Conservation (phyloP, 768 basidiomycete genomes). For the Lactarius vividus region DNA sequence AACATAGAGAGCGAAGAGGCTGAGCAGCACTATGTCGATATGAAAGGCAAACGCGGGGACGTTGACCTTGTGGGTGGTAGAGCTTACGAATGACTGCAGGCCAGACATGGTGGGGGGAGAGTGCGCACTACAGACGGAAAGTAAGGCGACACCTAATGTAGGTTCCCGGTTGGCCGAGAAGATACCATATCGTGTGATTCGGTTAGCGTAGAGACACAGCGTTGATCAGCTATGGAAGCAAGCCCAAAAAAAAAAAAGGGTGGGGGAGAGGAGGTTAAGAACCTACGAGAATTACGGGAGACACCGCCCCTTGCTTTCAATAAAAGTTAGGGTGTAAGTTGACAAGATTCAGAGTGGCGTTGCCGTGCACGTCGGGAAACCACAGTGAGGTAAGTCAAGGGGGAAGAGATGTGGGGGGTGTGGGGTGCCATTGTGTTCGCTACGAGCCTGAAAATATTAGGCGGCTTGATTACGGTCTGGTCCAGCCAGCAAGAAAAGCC, state of each 20-base stretch:
- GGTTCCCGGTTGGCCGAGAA: background rate
- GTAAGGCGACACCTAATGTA: background rate
- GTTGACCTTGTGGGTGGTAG: background rate
- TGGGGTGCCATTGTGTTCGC: background rate
- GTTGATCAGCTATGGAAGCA: background rate
- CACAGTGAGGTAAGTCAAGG: background rate
- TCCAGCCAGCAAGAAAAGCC: background rate
- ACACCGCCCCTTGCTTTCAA: background rate
- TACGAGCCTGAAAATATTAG: background rate
- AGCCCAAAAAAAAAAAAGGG: background rate
- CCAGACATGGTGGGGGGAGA: constrained; percentile 9
- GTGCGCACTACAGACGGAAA: background rate
- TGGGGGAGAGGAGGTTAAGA: background rate
- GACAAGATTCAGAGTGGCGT: background rate
- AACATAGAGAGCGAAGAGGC: constrained; percentile 22
- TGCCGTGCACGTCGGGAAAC: background rate
- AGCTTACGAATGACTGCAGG: background rate
- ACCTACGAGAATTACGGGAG: background rate
- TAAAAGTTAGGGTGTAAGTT: background rate
- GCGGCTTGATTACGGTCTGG: background rate
- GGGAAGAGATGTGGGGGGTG: background rate
- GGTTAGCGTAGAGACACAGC: background rate
- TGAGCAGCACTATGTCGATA: constrained; percentile 18
- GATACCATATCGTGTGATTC: background rate
- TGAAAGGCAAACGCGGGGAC: constrained; percentile 19